Base-by-base conservation (phyloP, 306 rosid species). In the Vigna angularis region DNA sequence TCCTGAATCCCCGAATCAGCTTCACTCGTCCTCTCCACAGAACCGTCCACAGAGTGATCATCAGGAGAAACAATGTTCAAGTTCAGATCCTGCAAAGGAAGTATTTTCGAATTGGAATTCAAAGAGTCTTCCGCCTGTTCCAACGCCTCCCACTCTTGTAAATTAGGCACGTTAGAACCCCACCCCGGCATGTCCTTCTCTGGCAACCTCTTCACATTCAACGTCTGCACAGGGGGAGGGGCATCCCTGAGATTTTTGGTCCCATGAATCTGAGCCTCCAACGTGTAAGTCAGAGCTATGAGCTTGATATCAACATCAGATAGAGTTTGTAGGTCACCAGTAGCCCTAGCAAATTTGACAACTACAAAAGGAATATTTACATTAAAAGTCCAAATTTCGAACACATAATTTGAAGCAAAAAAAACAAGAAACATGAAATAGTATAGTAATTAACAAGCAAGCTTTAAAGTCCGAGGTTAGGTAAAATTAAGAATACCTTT, bases 141-240 rank as follows among this genome's bases (percentile, higher is more conserved):
- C 78, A 93, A 76, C 0, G 99, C 97, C 73, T 93, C 99, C 98
- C 98, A 93, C 80, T 91, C 99, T 51, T 88, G 73, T 84, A 91
- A 81, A 90, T 90, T 93, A 7, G 97, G 90, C 16, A 95, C 99
- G 62, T 91, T 95, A n/a, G 85, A 77, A 26, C 98, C 99, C 99
- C 98, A 95, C 3, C 99, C 98, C 0, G 97, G 98, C 96, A 93
- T 12, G 44, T 93, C 99, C 88, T 96, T 96, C 92, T 96, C 96
- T 0, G 88, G 96, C 51, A 96, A 81, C 84, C 96, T 87, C 89
- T 74, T 88, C 12, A 88, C 91, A 67, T 95, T 89, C 12, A 91
- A 82, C 42, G 68, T 75, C 52, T 93, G 96, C 4, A 94, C 88
- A 9, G 96, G 94, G 4, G 96, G 96, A 12, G 97, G 97, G 7